Base-by-base conservation (phyloP, 2,329 filamentous ascomycete species). In the Colletotrichum eremochloae region DNA sequence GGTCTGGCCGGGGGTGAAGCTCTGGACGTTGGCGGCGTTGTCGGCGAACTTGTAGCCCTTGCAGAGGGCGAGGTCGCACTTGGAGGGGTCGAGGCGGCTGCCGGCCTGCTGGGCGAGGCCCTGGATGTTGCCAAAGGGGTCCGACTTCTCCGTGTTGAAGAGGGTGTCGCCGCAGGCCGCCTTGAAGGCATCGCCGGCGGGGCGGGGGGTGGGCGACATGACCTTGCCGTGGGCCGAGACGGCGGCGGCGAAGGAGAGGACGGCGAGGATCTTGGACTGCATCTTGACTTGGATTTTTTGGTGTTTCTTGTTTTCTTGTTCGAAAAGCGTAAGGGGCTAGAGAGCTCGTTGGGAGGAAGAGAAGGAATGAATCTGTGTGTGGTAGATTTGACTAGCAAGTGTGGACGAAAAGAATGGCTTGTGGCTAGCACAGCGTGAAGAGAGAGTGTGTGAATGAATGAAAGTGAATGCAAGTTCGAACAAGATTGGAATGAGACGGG, bases 51-150 rank as follows among this genome's bases (percentile, higher is more conserved):
- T 75, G 63, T 78, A 79, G 7, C 78, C 79, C 46, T 79, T 79
- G 76, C 78, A 80, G 38, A 85, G 80, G 75, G 76, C 81, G 60
- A 84, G 79, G 76, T 83, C 76, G 77, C 78, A 81, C 40, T 74
- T 65, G 63, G 74, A 62, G 66, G 76, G 57, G 63, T 78, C 72
- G 50, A 79, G 74, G 76, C 68, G 48, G 61, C 50, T 46, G 44
- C 75, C 76, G 44, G 77, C 77, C 50, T 80, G 77, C 75, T 82
- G 80, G 68, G 76, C 69, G 76, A 82, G 80, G 63, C 77, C 77
- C 78, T 82, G 78, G 71, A 81, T 78, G 77, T 82, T 85, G 77
- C 81, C 80, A 62, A 56, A 73, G 44, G 71, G 67, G 75, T 82
- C 80, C 53, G 80, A 65, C 20, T 75, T 68, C 67, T 75, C 71